phyloP scores from a whole-genome alignment of 1,284 basidiomycete genomes.

The Cutaneotrichosporon curvatum region DNA sequence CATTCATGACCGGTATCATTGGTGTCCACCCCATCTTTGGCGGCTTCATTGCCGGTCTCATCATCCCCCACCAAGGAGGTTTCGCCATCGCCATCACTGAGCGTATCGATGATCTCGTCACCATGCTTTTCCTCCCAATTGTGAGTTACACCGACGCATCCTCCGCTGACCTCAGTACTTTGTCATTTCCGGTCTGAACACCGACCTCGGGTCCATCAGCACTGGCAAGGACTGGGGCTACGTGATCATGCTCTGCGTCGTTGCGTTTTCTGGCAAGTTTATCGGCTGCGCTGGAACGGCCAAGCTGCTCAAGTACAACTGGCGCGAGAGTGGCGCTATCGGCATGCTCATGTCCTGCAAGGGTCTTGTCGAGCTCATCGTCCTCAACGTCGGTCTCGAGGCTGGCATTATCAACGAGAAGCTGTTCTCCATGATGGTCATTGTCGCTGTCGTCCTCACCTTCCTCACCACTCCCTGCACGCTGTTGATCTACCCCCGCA shows the following conservation, averaged over 20 bases:
- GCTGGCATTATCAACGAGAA: constrained; percentile 66
- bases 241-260: constrained; percentile 67
- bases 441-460: constrained; percentile 77
- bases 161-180: constrained; percentile 57
- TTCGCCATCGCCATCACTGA: constrained; percentile 69
- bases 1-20: constrained; percentile 75
- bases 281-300: constrained; percentile 61
- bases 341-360: constrained; percentile 92
- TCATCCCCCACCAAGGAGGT: constrained; percentile 81
- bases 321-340: constrained; percentile 74
- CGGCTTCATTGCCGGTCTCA: constrained; percentile 78
- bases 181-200: constrained; percentile 69
- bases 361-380: constrained; percentile 78
- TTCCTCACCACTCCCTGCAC: constrained; percentile 85
- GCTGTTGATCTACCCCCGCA: constrained; percentile 65
- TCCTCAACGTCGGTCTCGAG: constrained; percentile 79
- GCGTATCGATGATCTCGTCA: constrained; percentile 67
- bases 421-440: constrained; percentile 77
- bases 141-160: constrained; percentile 48
- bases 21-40: constrained; percentile 72
- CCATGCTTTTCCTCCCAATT: constrained; percentile 67
- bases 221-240: constrained; percentile 77
- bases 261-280: constrained; percentile 75
- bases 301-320: constrained; percentile 59
- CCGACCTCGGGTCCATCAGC: constrained; percentile 71